Evolutionary conservation across 257 asterid genomes (phyloP), one percentile per base, ranked within the genome.

Genomic region (Petrea volubilis): DNA sequence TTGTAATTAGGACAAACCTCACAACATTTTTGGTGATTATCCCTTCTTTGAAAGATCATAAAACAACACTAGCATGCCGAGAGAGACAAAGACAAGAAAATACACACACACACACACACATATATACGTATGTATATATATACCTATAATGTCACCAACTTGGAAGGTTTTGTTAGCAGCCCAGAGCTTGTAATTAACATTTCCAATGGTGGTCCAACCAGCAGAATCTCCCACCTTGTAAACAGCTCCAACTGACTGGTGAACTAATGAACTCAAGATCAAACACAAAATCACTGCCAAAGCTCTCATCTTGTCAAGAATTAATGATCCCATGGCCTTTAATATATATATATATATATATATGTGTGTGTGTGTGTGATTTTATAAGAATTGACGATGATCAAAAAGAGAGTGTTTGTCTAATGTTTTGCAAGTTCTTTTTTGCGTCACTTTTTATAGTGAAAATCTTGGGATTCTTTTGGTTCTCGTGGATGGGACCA

Each of bases 141-240:
- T 78, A 88, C 96, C 80, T 36, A 90, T 80, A 20, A 73, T 20
- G 68, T 90, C 98, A 69, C 88, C 96, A 72, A 90, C 1, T 68
- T 70, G 81, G 53, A 92, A 92, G 79, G 82, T 74, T 74, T 90
- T 92, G 4, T 76, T 23, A 44, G 79, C 60, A 78, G 94, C 83
- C 96, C 98, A 92, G 0, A 67, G 36, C 67, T 78, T 82, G 79
- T 92, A 92, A 80, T 92, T 91, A 67, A 90, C 82, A 76, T 83
- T 86, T 6, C 82, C 92, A 51, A 86, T 81, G 46, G 86, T 90
- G 24, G 96, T 92, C 98, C 98, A 92, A 52, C 94, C 98, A 68
- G 92, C 78, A 31, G 90, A 82, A 29, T 86, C 98, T 66, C 98
- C 98, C 46, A 92, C 97, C 63, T 81, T 88, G 47, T 90, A 64